Evolutionary conservation across 2,329 filamentous ascomycete genomes (phyloP).

Genomic region (Fusarium kyushuense): DNA sequence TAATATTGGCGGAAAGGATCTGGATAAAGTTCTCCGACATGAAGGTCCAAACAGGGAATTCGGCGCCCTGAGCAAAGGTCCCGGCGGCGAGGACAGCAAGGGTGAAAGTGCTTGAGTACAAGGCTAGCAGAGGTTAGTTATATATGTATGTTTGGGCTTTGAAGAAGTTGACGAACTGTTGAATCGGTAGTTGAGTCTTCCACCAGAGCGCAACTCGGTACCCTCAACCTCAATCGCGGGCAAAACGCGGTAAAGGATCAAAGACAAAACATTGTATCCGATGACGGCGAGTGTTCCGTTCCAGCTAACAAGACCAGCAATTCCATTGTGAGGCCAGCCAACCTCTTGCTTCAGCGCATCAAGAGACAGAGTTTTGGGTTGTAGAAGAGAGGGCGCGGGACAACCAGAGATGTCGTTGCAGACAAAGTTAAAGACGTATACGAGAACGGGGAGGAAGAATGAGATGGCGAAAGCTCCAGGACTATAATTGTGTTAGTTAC

Average conservation of each 20-base stretch:
- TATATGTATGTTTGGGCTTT: constrained; percentile 34
- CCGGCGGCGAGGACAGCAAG: constrained; percentile 78
- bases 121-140: constrained; percentile 63
- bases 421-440: constrained; percentile 83
- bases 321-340: constrained; percentile 81
- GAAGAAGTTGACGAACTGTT: constrained; percentile 67
- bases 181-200: constrained; percentile 84
- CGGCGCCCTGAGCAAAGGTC: constrained; percentile 79
- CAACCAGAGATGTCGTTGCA: constrained; percentile 96
- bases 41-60: constrained; percentile 91
- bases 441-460: constrained; percentile 81
- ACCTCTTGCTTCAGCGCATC: constrained; percentile 81
- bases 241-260: constrained; percentile 80
- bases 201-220: constrained; percentile 75
- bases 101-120: constrained; percentile 79
- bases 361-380: constrained; percentile 77
- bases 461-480: constrained; percentile 82
- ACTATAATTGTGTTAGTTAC: constrained; percentile 58
- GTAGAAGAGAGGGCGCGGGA: constrained; percentile 83
- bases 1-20: constrained; percentile 83
- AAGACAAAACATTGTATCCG: constrained; percentile 81
- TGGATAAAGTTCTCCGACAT: constrained; percentile 92
- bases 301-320: constrained; percentile 77
- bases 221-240: constrained; percentile 81
- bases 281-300: constrained; percentile 76